Percentiles rank a stretch among this genome's conserved stretches.
These are phyloP conservation scores for Choanephora cucurbitarum DNA, from an alignment of 371 early-diverging fungal genomes.

Conservation along the genomic window DNA sequence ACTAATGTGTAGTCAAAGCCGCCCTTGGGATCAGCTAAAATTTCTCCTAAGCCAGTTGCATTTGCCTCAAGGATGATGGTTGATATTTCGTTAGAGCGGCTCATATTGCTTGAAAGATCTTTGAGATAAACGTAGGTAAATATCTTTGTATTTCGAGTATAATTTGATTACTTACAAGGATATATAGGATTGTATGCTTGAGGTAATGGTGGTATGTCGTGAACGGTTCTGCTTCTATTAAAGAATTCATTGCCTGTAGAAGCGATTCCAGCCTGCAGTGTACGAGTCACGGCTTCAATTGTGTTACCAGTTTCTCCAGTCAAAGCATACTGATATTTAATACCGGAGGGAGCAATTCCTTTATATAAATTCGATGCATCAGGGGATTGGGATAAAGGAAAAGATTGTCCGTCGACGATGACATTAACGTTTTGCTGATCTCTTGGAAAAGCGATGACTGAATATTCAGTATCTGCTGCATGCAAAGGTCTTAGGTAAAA, in stretches of 20 bases:
- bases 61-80: slow-evolving; percentile 51
- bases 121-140: not conserved
- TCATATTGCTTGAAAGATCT: slow-evolving; percentile 41
- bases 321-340: slow-evolving; percentile 33
- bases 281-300: slow-evolving; percentile 29
- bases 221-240: slow-evolving; percentile 40
- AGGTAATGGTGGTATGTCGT: slow-evolving; percentile 49
- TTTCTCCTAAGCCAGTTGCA: slow-evolving; percentile 29
- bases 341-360: slow-evolving; percentile 35
- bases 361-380: slow-evolving; percentile 31
- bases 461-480: slow-evolving; percentile 37
- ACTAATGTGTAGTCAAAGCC: slow-evolving; percentile 32
- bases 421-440: slow-evolving; percentile 34
- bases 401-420: slow-evolving; percentile 27
- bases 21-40: slow-evolving; percentile 32
- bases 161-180: slow-evolving; percentile 26
- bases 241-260: slow-evolving; percentile 57
- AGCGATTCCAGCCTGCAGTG: slow-evolving; percentile 31
- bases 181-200: slow-evolving; percentile 49
- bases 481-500: slow-evolving; percentile 12
- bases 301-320: slow-evolving; percentile 16
- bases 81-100: slow-evolving; percentile 38
- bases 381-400: slow-evolving; percentile 18
- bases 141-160: no score
- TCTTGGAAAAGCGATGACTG: slow-evolving; percentile 42